Percentiles rank a stretch among this genome's conserved stretches.
These are phyloP conservation scores for Zygoascus flipseniorum DNA, from an alignment of 805 yeast genomes.

Conservation along the genomic window DNA sequence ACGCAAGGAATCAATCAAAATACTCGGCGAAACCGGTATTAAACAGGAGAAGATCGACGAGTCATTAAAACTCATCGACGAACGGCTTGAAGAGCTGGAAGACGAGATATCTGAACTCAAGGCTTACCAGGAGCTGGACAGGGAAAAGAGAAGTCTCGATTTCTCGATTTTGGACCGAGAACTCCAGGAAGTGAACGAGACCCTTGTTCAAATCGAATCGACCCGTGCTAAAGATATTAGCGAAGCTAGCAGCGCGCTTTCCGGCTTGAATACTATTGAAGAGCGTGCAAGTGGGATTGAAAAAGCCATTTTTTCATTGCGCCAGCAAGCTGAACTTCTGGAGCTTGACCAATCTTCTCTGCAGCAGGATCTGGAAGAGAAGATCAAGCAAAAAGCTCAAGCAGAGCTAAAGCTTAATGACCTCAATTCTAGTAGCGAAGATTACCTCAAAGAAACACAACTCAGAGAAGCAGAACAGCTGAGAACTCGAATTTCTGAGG, in stretches of 20 bases:
- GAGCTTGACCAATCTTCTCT: slow-evolving; percentile 50
- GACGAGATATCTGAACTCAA: slow-evolving; percentile 71
- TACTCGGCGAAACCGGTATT: slow-evolving; percentile 63
- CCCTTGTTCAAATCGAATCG: slow-evolving; percentile 10
- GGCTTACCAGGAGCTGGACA: slow-evolving; percentile 58
- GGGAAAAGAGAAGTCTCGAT: slow-evolving; percentile 60
- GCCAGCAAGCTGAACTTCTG: slow-evolving; percentile 42
- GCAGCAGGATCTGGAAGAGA: slow-evolving; percentile 41
- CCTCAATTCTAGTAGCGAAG: slow-evolving; percentile 15
- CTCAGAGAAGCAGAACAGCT: slow-evolving; percentile 33
- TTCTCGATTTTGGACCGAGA: slow-evolving; percentile 74
- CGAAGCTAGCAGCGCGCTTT: slow-evolving; percentile 8
- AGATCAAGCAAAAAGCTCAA: slow-evolving; percentile 25
- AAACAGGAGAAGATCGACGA: slow-evolving; percentile 68
- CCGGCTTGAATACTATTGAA: slow-evolving; percentile 7
- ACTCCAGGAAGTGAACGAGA: slow-evolving; percentile 32
- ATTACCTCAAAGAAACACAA: slow-evolving; percentile 17
- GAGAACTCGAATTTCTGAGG: slow-evolving; percentile 5
- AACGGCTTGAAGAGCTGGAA: slow-evolving; percentile 67
- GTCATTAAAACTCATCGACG: slow-evolving; percentile 59
- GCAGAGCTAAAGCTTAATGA: slow-evolving; percentile 28
- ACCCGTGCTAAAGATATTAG: slow-evolving; percentile 5
- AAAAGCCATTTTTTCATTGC: slow-evolving; percentile 34
- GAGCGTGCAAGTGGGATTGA: slow-evolving; percentile 9
- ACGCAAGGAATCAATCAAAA: slow-evolving; percentile 67